phyloP scores from a whole-genome alignment of 169 alveolate species.

The Plasmodium chabaudi region DNA sequence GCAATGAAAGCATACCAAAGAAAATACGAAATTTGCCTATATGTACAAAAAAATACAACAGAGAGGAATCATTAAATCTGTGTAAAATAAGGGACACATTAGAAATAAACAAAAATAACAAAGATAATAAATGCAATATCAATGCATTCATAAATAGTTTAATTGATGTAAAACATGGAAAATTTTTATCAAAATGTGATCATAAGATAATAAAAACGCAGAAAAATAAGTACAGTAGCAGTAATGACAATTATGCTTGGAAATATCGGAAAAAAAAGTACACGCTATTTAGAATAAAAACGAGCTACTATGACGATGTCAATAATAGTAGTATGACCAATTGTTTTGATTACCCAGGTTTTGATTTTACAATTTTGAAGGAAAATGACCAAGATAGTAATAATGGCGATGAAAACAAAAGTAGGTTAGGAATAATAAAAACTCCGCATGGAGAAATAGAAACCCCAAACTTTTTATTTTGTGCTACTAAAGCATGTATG shows the following conservation, averaged over 20 bases:
- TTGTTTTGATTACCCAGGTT: constrained; percentile 20
- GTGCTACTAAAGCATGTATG: constrained; percentile 97
- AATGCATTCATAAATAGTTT: not conserved
- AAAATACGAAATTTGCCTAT: no score
- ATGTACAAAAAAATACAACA: no score
- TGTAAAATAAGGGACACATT: no score
- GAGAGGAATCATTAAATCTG: no score
- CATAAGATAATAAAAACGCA: not conserved
- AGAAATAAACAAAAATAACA: no score
- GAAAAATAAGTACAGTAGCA: not conserved
- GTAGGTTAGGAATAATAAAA: constrained; percentile 94
- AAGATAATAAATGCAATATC: not conserved
- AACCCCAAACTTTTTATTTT: constrained; percentile 99
- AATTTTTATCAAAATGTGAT: no score
- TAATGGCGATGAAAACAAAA: constrained; percentile 83
- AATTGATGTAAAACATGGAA: not conserved
- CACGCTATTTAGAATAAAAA: no score
- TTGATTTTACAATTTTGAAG: constrained; percentile 32
- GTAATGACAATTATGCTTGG: not conserved
- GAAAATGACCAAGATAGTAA: constrained; percentile 12
- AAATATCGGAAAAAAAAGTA: not conserved
- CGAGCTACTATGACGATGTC: no score
- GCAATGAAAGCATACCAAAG: no score
- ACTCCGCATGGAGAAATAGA: constrained; percentile 95
- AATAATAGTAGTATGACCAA: no score